A percentile compares a stretch with the other conserved stretches of the same genome.
Conservation (phyloP, 306 rosid species). For the Pyrus communis region DNA sequence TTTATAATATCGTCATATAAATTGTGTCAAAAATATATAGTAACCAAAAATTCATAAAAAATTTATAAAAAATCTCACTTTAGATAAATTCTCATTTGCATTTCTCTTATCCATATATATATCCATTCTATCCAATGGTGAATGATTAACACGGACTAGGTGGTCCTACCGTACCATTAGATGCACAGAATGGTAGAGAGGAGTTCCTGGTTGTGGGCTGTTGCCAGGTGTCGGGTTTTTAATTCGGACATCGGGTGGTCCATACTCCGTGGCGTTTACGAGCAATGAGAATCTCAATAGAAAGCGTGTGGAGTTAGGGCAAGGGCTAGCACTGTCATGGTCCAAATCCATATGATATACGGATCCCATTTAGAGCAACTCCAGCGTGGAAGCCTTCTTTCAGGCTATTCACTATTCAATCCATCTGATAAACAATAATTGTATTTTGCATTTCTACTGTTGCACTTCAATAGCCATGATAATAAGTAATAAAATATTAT, state of each 20-base stretch:
- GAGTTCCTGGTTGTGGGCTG: background rate
- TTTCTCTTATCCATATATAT: too few species aligned
- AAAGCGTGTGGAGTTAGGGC: background rate
- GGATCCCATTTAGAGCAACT: constrained; percentile 8
- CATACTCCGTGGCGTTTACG: background rate
- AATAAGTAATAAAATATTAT: too few species aligned
- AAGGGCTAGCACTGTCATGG: background rate
- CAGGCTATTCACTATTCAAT: too few species aligned
- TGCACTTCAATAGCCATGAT: too few species aligned
- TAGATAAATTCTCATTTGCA: too few species aligned
- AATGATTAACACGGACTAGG: background rate
- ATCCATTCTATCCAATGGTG: background rate
- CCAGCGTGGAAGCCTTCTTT: too few species aligned
- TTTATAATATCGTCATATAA: too few species aligned
- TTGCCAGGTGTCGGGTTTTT: constrained; percentile 22
- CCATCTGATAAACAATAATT: too few species aligned
- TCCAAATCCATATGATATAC: background rate
- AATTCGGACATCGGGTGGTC: constrained; percentile 14
- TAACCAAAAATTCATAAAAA: too few species aligned
- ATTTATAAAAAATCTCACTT: too few species aligned
- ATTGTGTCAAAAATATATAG: too few species aligned
- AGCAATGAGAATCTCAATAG: background rate
- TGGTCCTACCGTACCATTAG: background rate
- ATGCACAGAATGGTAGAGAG: background rate
- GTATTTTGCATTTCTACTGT: too few species aligned